phyloP scores from a whole-genome alignment of 495 filamentous ascomycete genomes.

The Lasiosphaeris hirsuta region DNA sequence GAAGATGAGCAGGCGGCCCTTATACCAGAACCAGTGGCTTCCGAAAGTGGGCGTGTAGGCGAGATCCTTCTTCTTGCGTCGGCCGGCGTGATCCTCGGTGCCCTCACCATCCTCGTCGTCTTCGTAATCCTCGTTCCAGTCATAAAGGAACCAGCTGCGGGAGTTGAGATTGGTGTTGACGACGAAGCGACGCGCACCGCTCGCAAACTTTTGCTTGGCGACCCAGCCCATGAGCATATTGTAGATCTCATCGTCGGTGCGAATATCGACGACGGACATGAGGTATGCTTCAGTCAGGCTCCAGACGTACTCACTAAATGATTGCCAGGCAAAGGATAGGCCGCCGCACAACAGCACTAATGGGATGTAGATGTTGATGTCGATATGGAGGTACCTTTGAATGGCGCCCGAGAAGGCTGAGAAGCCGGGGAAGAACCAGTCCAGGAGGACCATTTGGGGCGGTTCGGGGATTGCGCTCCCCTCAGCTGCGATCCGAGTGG shows the following conservation, averaged over 20 bases:
- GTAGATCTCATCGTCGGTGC: slow-evolving; percentile 65
- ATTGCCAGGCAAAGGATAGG: slow-evolving; percentile 50
- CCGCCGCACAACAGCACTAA: slow-evolving; percentile 50
- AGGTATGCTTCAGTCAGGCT: slow-evolving; percentile 41
- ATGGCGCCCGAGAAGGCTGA: slow-evolving; percentile 58
- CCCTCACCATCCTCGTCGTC: slow-evolving; percentile 50
- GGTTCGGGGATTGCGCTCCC: neutral
- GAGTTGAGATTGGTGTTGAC: slow-evolving; percentile 57
- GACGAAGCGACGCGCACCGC: slow-evolving; percentile 56
- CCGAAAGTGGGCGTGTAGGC: slow-evolving; percentile 64
- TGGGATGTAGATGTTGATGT: slow-evolving; percentile 68
- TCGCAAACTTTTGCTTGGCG: slow-evolving; percentile 56
- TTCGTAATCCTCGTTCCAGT: slow-evolving; percentile 39
- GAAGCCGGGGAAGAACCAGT: slow-evolving; percentile 73
- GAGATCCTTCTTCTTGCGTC: slow-evolving; percentile 56
- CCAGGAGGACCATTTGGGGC: slow-evolving; percentile 51
- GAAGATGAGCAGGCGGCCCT: slow-evolving; percentile 54
- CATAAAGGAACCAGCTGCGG: slow-evolving; percentile 46
- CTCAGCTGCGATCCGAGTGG: no score
- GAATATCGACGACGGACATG: slow-evolving; percentile 61
- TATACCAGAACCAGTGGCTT: slow-evolving; percentile 64
- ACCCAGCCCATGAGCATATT: slow-evolving; percentile 71
- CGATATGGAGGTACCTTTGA: slow-evolving; percentile 60
- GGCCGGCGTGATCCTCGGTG: slow-evolving; percentile 6
- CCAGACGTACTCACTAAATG: slow-evolving; percentile 44